Evolutionary conservation across 1,284 basidiomycete species (phyloP).

Genomic region (Phenoliferia sp.): DNA sequence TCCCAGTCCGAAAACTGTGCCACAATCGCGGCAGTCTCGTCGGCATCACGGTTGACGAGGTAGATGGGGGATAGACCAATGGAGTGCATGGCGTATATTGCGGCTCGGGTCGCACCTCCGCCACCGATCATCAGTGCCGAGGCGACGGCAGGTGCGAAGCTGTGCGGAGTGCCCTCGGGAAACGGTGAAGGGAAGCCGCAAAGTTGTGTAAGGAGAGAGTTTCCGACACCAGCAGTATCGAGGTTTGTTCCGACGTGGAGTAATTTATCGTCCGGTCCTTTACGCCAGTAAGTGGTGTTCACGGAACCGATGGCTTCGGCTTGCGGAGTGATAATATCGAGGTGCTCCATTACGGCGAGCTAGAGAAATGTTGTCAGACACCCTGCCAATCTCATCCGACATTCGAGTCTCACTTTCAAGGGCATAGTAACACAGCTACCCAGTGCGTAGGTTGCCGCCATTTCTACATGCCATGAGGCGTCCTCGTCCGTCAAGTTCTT

Average conservation of each 20-base stretch:
- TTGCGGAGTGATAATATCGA: conserved; percentile 68
- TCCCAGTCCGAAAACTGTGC: conserved; percentile 1
- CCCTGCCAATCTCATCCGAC: background rate
- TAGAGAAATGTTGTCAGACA: conserved; percentile 55
- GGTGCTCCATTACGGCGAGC: conserved; percentile 69
- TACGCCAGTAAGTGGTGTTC: conserved; percentile 68
- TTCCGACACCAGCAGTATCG: conserved; percentile 78
- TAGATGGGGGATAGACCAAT: conserved; percentile 66
- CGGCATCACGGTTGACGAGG: conserved; percentile 72
- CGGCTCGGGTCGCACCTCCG: conserved; percentile 39
- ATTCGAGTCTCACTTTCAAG: background rate
- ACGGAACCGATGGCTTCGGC: conserved; percentile 81
- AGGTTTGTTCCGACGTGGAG: conserved; percentile 80
- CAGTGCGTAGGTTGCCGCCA: background rate
- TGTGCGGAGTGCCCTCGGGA: background rate
- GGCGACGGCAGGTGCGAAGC: background rate
- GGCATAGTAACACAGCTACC: conserved; percentile 6
- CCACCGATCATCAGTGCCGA: conserved; percentile 72
- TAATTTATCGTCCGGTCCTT: conserved; percentile 46
- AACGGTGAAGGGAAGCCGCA: background rate
- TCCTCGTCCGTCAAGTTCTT: background rate
- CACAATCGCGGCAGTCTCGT: conserved; percentile 54
- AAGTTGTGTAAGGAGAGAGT: conserved; percentile 43
- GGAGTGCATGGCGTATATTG: conserved; percentile 73
- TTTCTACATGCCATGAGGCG: background rate